Evolutionary conservation across 768 basidiomycete species (phyloP), one percentile per base, ranked within the genome.

Genomic region (Lyophyllum decastes): DNA sequence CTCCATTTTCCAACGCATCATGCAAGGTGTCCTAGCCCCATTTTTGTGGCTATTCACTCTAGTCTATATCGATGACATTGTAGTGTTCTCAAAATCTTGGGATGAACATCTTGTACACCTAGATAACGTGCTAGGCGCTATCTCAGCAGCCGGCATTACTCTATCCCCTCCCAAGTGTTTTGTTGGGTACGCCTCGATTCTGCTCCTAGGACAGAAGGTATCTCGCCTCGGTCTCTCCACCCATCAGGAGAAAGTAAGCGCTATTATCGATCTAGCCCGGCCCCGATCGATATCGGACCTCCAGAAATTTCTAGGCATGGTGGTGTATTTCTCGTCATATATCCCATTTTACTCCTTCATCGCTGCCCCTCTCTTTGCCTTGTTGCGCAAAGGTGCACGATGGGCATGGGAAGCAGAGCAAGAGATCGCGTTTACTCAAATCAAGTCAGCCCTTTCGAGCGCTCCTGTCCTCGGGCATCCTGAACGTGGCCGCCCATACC

Each of bases 31-130:
- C 0, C 61, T 78, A 0, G 62, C 73, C 0, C 73, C 72, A 0
- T 77, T 61, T 49, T 60, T 79, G 4, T 77, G 76, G 76, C 54
- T 76, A 0, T 77, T 78, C 49, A 56, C 73, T 1, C 48, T 76
- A 12, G 77, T 78, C 0, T 80, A 79, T 44, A 76, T 79, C 9
- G 74, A 80, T 44, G 71, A 80, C 46, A 78, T 79, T 1, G 68
- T 78, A 0, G 66, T 78, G 0, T 78, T 67, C 52, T 73, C 71
- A 0, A 40, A 52, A 27, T 59, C 54, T 0, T 68, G 68, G 2
- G 58, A 72, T 0, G 68, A 77, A 1, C 75, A 79, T 55, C 0
- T 72, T 1, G 0, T 44, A 1, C 72, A 76, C 49, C 17, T 76
- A 0, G 73, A 73, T 25, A 14, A 52, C 5, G 70, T 77, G 0